phyloP scores from a whole-genome alignment of 1,139 yeast species.

The Diutina catenulata region DNA sequence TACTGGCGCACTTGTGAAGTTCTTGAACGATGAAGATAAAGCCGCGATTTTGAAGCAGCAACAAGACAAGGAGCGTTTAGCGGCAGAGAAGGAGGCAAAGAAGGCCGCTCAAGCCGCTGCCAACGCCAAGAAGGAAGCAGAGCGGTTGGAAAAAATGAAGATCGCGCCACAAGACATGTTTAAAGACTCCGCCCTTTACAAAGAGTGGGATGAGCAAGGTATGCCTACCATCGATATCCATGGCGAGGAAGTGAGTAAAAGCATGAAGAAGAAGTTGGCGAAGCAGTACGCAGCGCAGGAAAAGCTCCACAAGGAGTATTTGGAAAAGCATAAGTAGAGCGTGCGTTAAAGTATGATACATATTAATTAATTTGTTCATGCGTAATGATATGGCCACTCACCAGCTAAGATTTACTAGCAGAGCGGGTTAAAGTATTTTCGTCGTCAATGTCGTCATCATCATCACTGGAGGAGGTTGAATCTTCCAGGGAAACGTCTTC shows the following conservation, averaged over 20 bases:
- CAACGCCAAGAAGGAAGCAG: slow-evolving; percentile 50
- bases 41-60: slow-evolving; percentile 52
- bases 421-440: slow-evolving; percentile 5
- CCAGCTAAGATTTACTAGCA: background rate
- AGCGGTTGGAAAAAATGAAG: slow-evolving; percentile 58
- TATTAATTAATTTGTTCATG: background rate
- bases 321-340: slow-evolving; percentile 9
- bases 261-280: slow-evolving; percentile 67
- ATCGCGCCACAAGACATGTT: slow-evolving; percentile 65
- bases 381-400: background rate
- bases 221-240: slow-evolving; percentile 64
- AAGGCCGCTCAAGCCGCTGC: slow-evolving; percentile 26
- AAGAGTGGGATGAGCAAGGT: slow-evolving; percentile 79
- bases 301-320: slow-evolving; percentile 65
- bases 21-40: slow-evolving; percentile 59
- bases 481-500: background rate
- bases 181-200: slow-evolving; percentile 39
- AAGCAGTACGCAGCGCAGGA: slow-evolving; percentile 75
- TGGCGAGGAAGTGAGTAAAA: slow-evolving; percentile 85
- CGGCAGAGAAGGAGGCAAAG: slow-evolving; percentile 28
- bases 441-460: slow-evolving; percentile 1
- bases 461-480: slow-evolving; percentile 1
- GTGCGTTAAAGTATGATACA: background rate
- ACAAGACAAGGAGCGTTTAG: slow-evolving; percentile 43
- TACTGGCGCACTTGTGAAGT: slow-evolving; percentile 73